Conservation (phyloP, 768 basidiomycete species). For the Ephemerocybe angulata region DNA sequence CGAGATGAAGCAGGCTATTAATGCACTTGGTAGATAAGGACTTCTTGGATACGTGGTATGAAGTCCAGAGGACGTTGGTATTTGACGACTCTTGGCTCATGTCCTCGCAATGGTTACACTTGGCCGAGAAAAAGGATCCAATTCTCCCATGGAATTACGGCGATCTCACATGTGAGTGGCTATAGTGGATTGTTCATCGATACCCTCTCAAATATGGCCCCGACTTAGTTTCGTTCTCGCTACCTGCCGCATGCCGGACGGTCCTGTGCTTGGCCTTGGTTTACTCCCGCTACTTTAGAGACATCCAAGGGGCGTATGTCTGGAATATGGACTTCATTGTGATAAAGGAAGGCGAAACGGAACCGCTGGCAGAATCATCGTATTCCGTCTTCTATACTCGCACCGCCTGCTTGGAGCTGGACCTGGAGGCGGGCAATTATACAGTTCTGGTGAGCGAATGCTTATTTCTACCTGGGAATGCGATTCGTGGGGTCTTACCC, state of each 20-base stretch:
- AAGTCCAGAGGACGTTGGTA: conserved; percentile 36
- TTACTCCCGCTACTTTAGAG: conserved; percentile 41
- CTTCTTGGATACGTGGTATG: conserved; percentile 34
- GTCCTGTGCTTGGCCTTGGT: conserved; percentile 44
- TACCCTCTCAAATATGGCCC: background rate
- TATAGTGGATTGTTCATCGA: background rate
- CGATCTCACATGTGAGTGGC: conserved; percentile 41
- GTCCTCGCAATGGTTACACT: conserved; percentile 41
- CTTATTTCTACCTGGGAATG: conserved; percentile 11
- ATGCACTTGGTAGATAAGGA: conserved; percentile 25
- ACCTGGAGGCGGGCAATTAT: conserved; percentile 38
- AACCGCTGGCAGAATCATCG: conserved; percentile 25
- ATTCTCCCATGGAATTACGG: conserved; percentile 46
- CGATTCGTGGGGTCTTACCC: conserved; percentile 17
- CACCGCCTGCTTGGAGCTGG: conserved; percentile 32
- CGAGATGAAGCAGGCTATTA: background rate
- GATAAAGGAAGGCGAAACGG: conserved; percentile 34
- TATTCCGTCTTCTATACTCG: conserved; percentile 24
- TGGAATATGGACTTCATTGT: conserved; percentile 45
- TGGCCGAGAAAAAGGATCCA: conserved; percentile 28
- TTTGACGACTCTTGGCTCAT: conserved; percentile 42
- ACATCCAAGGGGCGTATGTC: conserved; percentile 30
- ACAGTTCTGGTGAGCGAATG: conserved; percentile 31
- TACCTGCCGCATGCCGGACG: conserved; percentile 32
- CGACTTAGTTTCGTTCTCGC: conserved; percentile 4